phyloP scores from a whole-genome alignment of 352 stramenopile genomes.

The Peronospora destructor region DNA sequence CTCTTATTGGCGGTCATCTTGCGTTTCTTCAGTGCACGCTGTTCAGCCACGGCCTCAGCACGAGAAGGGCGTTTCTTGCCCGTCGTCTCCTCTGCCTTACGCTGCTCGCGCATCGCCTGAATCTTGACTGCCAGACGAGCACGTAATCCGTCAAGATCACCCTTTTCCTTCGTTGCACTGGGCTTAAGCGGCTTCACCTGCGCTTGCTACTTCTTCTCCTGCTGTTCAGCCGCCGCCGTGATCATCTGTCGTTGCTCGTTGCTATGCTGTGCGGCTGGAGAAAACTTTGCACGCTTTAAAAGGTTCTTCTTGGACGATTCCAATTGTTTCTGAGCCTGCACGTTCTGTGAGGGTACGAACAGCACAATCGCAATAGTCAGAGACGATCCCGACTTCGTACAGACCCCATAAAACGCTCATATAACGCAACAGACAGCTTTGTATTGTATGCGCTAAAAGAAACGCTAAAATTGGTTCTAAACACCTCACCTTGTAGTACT shows the following conservation, averaged over 20 bases:
- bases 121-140: constrained; percentile 65
- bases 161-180: constrained; percentile 27
- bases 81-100: constrained; percentile 55
- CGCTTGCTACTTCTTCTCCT: constrained; percentile 33
- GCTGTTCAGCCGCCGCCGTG: constrained; percentile 41
- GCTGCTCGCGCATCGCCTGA: constrained; percentile 63
- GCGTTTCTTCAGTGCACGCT: constrained; percentile 30
- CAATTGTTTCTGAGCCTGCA: constrained; percentile 47
- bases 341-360: constrained; percentile 25
- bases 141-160: constrained; percentile 52
- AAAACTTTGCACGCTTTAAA: constrained; percentile 70
- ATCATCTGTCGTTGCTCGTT: constrained; percentile 55
- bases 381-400: constrained; percentile 2
- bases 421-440: too few relatives aligned
- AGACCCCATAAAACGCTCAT: not conserved
- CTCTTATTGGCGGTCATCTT: constrained; percentile 51
- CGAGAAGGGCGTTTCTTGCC: constrained; percentile 45
- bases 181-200: constrained; percentile 36
- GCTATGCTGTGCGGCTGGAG: constrained; percentile 49
- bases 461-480: not conserved
- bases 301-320: constrained; percentile 47
- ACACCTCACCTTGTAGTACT: constrained; percentile 61
- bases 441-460: not conserved
- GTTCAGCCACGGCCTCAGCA: constrained; percentile 22
- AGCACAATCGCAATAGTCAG: constrained; percentile 11